Evolutionary conservation across 169 alveolate genomes (phyloP).

Genomic region (Plasmodium relictum): DNA sequence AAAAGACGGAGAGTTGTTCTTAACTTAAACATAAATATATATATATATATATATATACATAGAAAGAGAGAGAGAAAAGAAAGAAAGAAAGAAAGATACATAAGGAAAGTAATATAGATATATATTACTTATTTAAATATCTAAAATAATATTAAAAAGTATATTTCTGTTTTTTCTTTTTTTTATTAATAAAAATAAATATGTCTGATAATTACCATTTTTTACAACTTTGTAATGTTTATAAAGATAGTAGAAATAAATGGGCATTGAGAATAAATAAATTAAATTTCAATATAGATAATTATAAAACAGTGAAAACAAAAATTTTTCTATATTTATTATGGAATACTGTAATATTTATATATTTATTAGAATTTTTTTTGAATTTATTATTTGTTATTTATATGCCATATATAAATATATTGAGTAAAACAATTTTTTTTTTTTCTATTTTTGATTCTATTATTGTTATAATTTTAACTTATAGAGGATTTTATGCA

Average conservation of each 20-base stretch:
- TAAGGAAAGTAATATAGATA: neutral
- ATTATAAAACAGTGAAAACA: constrained; percentile 42
- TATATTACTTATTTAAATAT: neutral
- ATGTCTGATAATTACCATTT: constrained; percentile 32
- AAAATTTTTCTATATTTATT: constrained; percentile 40
- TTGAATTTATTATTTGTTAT: constrained; percentile 28
- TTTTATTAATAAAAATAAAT: constrained; percentile 11
- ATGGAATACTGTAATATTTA: constrained; percentile 48
- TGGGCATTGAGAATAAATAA: constrained; percentile 50
- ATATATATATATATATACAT: neutral
- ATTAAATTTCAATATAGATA: constrained; percentile 44
- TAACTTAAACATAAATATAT: neutral
- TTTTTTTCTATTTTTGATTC: constrained; percentile 45
- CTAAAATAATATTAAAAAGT: neutral
- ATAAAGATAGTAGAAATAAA: constrained; percentile 57
- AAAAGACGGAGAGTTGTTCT: neutral
- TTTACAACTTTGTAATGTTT: constrained; percentile 27
- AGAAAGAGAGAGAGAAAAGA: neutral
- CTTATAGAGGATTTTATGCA: constrained; percentile 37
- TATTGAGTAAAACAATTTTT: constrained; percentile 25
- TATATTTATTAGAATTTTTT: constrained; percentile 37
- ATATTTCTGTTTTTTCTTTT: neutral
- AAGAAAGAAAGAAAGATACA: neutral
- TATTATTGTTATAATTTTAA: constrained; percentile 35
- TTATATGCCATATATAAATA: constrained; percentile 34